Percentiles rank a stretch among this genome's conserved stretches.
Conservation (phyloP, 2,329 filamentous ascomycete genomes). For the Endocalyx cinctus region DNA sequence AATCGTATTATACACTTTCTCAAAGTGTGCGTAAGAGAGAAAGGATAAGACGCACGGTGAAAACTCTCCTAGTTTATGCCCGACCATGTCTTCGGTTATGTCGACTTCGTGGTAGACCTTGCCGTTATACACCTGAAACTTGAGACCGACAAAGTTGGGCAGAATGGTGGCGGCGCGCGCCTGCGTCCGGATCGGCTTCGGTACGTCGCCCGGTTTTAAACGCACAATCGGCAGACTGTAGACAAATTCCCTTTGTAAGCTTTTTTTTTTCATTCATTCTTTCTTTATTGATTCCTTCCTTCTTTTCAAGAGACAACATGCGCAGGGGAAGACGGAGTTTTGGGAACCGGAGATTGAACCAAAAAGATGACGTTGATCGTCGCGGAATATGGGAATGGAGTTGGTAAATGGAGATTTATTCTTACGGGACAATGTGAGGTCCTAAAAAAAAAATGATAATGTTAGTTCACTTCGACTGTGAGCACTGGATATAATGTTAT, state of each 20-base stretch:
- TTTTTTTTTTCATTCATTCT: not conserved
- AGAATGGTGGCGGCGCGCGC: constrained; percentile 85
- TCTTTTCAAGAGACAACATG: no score
- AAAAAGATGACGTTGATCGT: constrained; percentile 2
- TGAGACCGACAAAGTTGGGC: constrained; percentile 84
- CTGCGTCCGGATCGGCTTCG: constrained; percentile 76
- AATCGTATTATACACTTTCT: no score
- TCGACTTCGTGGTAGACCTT: constrained; percentile 78
- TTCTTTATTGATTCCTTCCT: not conserved
- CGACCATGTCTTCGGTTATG: constrained; percentile 94
- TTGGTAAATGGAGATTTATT: not conserved
- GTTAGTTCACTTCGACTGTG: not conserved
- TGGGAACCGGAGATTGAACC: not conserved
- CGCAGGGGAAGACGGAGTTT: no score
- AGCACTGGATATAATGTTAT: no score
- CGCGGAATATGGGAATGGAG: constrained; percentile 9
- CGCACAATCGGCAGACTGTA: constrained; percentile 61
- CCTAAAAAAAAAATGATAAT: constrained; percentile 38
- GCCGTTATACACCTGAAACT: constrained; percentile 89
- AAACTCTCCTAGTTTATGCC: constrained; percentile 91
- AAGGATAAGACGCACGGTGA: constrained; percentile 60
- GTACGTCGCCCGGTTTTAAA: constrained; percentile 55
- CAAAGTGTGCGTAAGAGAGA: no score
- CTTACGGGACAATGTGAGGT: constrained; percentile 69
- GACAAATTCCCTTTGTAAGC: not conserved